phyloP scores from a whole-genome alignment of 1,284 basidiomycete genomes.

The Moesziomyces sp. region DNA sequence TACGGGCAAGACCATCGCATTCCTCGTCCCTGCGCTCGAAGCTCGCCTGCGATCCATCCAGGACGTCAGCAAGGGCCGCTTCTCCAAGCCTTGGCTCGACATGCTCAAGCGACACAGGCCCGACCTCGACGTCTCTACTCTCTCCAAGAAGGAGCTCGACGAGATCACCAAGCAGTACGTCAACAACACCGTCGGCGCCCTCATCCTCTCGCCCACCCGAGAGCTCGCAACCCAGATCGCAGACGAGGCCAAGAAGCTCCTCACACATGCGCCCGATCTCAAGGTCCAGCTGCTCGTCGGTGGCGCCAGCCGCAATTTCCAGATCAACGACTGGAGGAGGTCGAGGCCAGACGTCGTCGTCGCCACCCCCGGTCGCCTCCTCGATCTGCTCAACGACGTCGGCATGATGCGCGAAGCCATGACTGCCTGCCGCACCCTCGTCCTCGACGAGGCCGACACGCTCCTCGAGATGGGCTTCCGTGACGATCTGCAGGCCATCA shows the following conservation, averaged over 20 bases:
- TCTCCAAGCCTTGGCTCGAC: constrained; percentile 39
- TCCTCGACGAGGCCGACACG: constrained; percentile 95
- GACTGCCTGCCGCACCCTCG: constrained; percentile 75
- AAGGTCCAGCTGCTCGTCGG: constrained; percentile 82
- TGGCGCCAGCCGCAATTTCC: constrained; percentile 76
- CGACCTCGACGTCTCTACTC: constrained; percentile 46
- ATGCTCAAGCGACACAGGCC: constrained; percentile 63
- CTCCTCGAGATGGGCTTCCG: constrained; percentile 96
- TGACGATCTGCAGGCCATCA: constrained; percentile 84
- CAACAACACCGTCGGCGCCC: constrained; percentile 74
- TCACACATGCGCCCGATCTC: constrained; percentile 72
- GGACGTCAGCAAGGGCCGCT: constrained; percentile 38
- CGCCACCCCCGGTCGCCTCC: constrained; percentile 88
- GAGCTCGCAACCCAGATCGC: constrained; percentile 95
- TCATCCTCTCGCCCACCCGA: constrained; percentile 92
- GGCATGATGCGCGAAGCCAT: constrained; percentile 54
- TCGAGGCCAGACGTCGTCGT: constrained; percentile 86
- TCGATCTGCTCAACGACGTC: constrained; percentile 76
- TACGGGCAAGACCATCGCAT: constrained; percentile 67
- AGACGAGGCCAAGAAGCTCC: constrained; percentile 80
- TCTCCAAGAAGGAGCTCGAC: constrained; percentile 43
- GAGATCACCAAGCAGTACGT: constrained; percentile 44
- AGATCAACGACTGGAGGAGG: constrained; percentile 77
- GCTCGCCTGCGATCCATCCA: constrained; percentile 63
- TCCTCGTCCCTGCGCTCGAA: constrained; percentile 67